Base-by-base conservation (phyloP, 1,139 yeast species). In the Yamadazyma oceani region DNA sequence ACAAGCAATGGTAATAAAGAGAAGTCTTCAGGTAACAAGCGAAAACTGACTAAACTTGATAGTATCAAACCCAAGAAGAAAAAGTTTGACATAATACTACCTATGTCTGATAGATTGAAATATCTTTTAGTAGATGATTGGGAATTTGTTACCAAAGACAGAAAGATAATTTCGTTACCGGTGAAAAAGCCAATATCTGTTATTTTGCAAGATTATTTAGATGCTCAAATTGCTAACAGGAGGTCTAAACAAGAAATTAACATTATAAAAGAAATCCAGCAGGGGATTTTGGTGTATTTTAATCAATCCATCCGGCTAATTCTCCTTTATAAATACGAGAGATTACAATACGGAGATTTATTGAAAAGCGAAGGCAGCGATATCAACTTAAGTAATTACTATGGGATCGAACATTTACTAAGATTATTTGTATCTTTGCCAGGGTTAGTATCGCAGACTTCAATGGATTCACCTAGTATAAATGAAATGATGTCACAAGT, bases 71-170 rank as follows among this genome's bases (percentile, higher is more conserved):
- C 28, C 32, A 33, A 43, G 16, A 46, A 45, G 36, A 42, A 45
- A 36, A 42, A 41, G 16, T 28, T 30, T 12, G 53, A 54, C 30
- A 43, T 57, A 2, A 36, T 46, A 4, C 44, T 57, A 22, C 66
- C 67, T 3, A 75, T 87, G 15, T 86, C 92, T 0, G 80, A 80
- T 39, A 64, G 70, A 30, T 67, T 92, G 42, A 89, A 88, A 57
- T 70, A 84, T 4, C 53, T 82, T 5, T 64, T 92, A 31, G 95
- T 90, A 2, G 90, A 88, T 54, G 97, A 92, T 64, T 92, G 97
- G 97, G 96, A 90, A 58, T 73, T 70, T 49, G 74, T 90, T 34
- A 88, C 97, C 2, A 86, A 86, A 52, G 85, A 86, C 46, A 82
- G 83, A 36, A 80, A 82, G 55, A 57, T 87, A 23, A 75, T 86